Base-by-base conservation (phyloP, 2,329 filamentous ascomycete species). In the Madurella fahalii region DNA sequence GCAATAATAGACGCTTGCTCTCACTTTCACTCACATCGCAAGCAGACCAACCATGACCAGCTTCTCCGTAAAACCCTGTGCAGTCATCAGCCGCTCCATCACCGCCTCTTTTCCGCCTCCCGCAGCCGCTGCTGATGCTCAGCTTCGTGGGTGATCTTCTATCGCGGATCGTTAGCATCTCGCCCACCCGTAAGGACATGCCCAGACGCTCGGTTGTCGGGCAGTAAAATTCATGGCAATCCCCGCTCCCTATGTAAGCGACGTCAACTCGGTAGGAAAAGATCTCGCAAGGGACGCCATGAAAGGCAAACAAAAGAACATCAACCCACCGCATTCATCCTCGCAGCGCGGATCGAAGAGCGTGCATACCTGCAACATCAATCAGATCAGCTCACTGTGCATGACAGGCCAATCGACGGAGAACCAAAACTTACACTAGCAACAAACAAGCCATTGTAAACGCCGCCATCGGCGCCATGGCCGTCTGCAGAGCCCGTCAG, bases 371-470 rank as follows among this genome's bases (percentile, higher is more conserved):
- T 61, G 17, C 8, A 30, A 11, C 31, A 9, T 20, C n/a, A 12
- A 25, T 32, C 13, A n/a, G 31, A 15, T 18, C 12, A 31, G 20
- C 15, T 32, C 25, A 11, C 20, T 42, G 9, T 40, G 9, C 13
- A n/a, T 5, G n/a, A 32, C 5, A 32, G n/a, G 32, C 16, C 4
- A 5, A 15, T 17, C 13, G 32, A 2, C 13, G 30, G 31, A 15
- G 31, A 43, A 32, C 12, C 13, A 46, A 15, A 49, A 46, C 58
- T 45, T 41, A 59, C 51, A 55, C 46, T 15, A 63, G 57, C 7
- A 63, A 32, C 11, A 63, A n/a, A 5, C 61, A 61, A 12, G 61
- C 61, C 61, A 63, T 63, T 7, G 61, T 63, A 17, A 63, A 63
- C 4, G 61, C 61, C 9, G 61, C 61, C 5, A 56, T 46, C 3